A percentile compares a stretch with the other conserved stretches of the same genome.
Conservation (phyloP, 805 yeast species). For the Groenewaldozyma tartarivorans region DNA sequence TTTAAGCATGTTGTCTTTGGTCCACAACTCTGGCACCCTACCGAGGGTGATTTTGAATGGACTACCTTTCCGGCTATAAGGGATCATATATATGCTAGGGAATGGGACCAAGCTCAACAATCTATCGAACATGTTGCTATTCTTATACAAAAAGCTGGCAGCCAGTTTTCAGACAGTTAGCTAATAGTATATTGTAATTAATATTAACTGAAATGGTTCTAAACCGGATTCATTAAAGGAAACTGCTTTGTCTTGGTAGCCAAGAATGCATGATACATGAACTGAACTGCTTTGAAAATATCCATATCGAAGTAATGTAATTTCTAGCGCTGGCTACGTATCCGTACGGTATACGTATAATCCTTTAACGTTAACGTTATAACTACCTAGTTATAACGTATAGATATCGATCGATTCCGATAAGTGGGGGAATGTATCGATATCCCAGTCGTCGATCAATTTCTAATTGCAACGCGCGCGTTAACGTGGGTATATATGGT, state of each 20-base stretch:
- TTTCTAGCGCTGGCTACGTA: too few species aligned
- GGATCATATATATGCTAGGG: conserved; percentile 46
- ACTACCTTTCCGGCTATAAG: conserved; percentile 70
- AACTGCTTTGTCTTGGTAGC: background rate
- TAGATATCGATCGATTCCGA: too few species aligned
- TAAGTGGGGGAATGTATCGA: too few species aligned
- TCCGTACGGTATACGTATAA: too few species aligned
- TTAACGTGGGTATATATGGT: too few species aligned
- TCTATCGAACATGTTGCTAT: conserved; percentile 10
- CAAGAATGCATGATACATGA: background rate
- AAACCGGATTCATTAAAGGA: background rate
- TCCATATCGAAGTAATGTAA: too few species aligned
- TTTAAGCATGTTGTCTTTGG: conserved; percentile 63
- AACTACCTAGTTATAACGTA: too few species aligned
- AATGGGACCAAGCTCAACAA: conserved; percentile 45
- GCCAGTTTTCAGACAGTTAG: conserved; percentile 4
- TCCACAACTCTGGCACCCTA: conserved; percentile 51
- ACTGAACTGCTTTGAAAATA: too few species aligned
- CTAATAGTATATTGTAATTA: background rate
- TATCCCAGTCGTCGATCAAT: too few species aligned
- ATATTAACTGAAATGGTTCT: background rate
- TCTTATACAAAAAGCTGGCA: conserved; percentile 15
- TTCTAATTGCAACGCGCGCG: too few species aligned
- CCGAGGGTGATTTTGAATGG: conserved; percentile 36
- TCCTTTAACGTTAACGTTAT: too few species aligned